Evolutionary conservation across 192 early-diverging fungal species (phyloP).

Genomic region (Podila minutissima): DNA sequence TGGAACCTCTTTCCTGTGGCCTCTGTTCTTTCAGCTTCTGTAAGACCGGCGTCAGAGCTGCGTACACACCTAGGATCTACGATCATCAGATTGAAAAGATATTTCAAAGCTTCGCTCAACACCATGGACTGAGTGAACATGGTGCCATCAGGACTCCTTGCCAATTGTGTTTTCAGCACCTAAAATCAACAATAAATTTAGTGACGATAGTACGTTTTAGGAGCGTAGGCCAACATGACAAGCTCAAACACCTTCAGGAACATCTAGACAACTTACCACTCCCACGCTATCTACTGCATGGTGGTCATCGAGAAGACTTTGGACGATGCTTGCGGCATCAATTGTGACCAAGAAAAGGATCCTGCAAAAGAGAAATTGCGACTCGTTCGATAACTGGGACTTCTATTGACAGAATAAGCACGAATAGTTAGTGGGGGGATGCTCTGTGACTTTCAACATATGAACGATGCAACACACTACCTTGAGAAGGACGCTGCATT

Average conservation of each 20-base stretch:
- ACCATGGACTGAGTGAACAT: constrained; percentile 55
- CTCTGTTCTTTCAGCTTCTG: constrained; percentile 10
- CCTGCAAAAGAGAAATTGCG: constrained; percentile 69
- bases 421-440: background rate
- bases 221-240: background rate
- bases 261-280: constrained; percentile 28
- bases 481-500: constrained; percentile 54
- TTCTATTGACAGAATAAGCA: constrained; percentile 3
- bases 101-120: constrained; percentile 62
- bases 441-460: background rate
- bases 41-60: constrained; percentile 15
- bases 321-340: constrained; percentile 44
- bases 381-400: constrained; percentile 53
- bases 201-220: background rate
- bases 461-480: constrained; percentile 29
- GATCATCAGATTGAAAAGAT: constrained; percentile 63
- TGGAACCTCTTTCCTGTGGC: constrained; percentile 39
- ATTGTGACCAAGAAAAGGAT: constrained; percentile 78
- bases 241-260: too few relatives aligned
- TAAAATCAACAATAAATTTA: background rate
- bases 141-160: constrained; percentile 36
- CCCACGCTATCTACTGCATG: constrained; percentile 47
- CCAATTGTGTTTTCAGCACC: constrained; percentile 45
- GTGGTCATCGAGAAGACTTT: constrained; percentile 51
- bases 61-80: constrained; percentile 42